Evolutionary conservation across 2,329 filamentous ascomycete genomes (phyloP), one percentile per base, ranked within the genome.

Genomic region (Didymella arachidicola): DNA sequence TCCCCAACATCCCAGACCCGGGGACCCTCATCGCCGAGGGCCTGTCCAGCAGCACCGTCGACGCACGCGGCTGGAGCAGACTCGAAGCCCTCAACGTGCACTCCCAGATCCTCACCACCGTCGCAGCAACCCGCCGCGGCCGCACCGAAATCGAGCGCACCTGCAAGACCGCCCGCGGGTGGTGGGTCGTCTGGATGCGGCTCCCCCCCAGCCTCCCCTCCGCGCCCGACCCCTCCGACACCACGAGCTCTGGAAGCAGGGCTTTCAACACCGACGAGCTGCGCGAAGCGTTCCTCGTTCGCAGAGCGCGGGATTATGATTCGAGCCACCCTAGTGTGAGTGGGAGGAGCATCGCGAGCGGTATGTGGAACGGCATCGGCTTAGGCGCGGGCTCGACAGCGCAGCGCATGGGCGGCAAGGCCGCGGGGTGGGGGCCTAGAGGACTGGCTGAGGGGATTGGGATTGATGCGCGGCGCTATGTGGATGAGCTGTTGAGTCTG

Each of bases 401-500:
- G 62, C 63, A 69, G 65, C 69, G 62, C 41, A 74, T 71, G 65
- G 81, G 67, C 58, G 78, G 60, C 70, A 78, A 60, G 41, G 77
- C 45, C 69, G 82, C 56, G 79, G 85, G 81, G 68, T 82, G 43
- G 84, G 86, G 85, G 3, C 84, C 87, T 1, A 84, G 82, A 19
- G 83, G 84, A 54, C 75, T 92, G 63, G 87, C 85, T 0, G 87
- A 91, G 69, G 90, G 90, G 0, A 91, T 93, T 62, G 90, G 90
- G 0, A 83, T 93, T 32, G 22, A 22, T 2, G 22, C 22, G 22
- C 22, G 22, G 22, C 2, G 22, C 2, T 22, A 22, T 22, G 22
- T 22, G 22, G 22, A 22, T 22, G 22, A 22, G 22, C 22, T 22
- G 2, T 22, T 22, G 22, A 22, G 22, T 22, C 22, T 22, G 22